Evolutionary conservation across 305 asterid species (phyloP), one percentile per base, ranked within the genome.

Genomic region (Fraxinus nigra): DNA sequence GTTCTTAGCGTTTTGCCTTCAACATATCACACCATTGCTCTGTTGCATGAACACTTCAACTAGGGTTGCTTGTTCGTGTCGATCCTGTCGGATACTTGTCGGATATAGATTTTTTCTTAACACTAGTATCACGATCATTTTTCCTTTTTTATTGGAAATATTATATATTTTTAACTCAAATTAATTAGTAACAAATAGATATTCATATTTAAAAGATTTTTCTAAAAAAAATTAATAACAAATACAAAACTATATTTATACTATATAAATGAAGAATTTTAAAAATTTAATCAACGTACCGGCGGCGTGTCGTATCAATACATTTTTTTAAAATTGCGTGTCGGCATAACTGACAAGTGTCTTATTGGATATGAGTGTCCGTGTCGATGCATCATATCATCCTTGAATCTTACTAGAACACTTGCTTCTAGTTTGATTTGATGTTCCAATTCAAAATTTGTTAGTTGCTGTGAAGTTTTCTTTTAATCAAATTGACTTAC

Each of bases 401-500:
- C 75, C 22, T 30, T 30, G 11, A 69, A 13, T 69, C 40, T 69
- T 32, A 30, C 75, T 14, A 30, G 34, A 14, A 32, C 37, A 13
- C 13, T 14, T 69, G 37, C 40, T 69, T 69, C 75, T 32, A 13
- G 40, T 30, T 69, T 6, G 22, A 32, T 69, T 70, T 76, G 18
- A 43, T 51, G 72, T 79, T 30, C 78, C 79, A 72, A 35, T 75
- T 7, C 56, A 69, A 8, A 37, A 18, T 18, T 7, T 59, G 1
- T 79, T 9, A 32, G 35, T 3, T 28, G 78, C 79, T n/a, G 10
- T 69, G 75, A 69, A 69, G 28, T 9, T 40, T 84, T 72, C 78
- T 40, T 46, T 78, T 22, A 75, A 26, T 35, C 79, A 32, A 18
- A 46, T 63, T 7, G 40, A 70, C 48, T 78, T 69, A 16, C 67